These are phyloP conservation scores for Thelephora terrestris DNA, from an alignment of 1,284 basidiomycete genomes.

Conservation along the genomic window DNA sequence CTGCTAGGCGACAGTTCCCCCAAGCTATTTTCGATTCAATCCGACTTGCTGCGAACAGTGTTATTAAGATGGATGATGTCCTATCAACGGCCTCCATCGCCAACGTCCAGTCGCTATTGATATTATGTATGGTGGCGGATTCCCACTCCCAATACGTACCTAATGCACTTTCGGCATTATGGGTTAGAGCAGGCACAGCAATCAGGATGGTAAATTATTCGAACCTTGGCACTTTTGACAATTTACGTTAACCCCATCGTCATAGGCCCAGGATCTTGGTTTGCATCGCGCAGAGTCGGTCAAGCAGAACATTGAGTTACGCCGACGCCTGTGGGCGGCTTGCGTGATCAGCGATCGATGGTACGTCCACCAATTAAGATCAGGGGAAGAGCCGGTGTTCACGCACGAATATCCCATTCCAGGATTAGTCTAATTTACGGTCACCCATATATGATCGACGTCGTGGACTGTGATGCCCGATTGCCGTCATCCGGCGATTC, in stretches of 20 bases:
- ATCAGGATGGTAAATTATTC: conserved; percentile 67
- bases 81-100: conserved; percentile 78
- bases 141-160: conserved; percentile 74
- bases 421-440: conserved; percentile 76
- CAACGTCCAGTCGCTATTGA: conserved; percentile 85
- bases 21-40: conserved; percentile 79
- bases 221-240: background rate
- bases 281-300: conserved; percentile 80
- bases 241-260: conserved; percentile 11
- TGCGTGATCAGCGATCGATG: conserved; percentile 90
- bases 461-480: conserved; percentile 88
- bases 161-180: conserved; percentile 64
- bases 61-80: conserved; percentile 86
- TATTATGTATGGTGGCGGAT: conserved; percentile 73
- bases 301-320: conserved; percentile 69
- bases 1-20: conserved; percentile 76
- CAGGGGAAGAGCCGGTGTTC: background rate
- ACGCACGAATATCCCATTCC: conserved; percentile 3
- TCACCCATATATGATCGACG: conserved; percentile 85
- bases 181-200: conserved; percentile 68
- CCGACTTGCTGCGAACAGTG: conserved; percentile 73
- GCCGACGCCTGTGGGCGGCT: conserved; percentile 82
- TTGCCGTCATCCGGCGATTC: conserved; percentile 72
- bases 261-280: conserved; percentile 84
- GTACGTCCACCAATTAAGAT: conserved; percentile 30